Evolutionary conservation across 2,329 filamentous ascomycete genomes (phyloP), one percentile per base, ranked within the genome.

Genomic region (Fusarium sp.): DNA sequence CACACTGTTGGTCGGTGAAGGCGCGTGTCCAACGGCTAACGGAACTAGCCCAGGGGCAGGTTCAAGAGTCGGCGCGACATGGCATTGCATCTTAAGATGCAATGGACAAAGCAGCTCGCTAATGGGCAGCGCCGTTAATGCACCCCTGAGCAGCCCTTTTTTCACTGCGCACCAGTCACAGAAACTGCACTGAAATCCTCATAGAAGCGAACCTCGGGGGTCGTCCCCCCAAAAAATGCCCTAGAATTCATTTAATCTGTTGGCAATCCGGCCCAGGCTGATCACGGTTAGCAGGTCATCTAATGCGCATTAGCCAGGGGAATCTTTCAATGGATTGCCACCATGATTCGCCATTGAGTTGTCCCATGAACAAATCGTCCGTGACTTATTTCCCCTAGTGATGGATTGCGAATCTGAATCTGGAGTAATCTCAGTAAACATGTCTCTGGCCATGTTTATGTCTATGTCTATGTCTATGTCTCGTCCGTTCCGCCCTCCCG

Each of bases 251-350:
- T 55, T 25, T 40, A 58, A 48, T 57, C 41, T 52, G 41, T 33
- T 59, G 29, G 36, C 40, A 37, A 42, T 46, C 47, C 39, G 31
- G 39, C 14, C 62, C 66, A 68, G 31, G 51, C 66, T 61, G 45
- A 66, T 66, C 66, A 51, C 31, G 53, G 60, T 66, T 69, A 69
- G 60, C 39, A 63, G 39, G 58, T 63, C 58, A 36, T 61, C 56
- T 53, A 60, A 60, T 27, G 40, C 54, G 25, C 41, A 63, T 45
- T 21, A 51, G 51, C 43, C 39, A 69, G 65, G 65, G 55, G 47
- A 35, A 50, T 61, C 18, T 8, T 42, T 47, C 39, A 68, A 50
- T 51, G 33, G 20, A 56, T 36, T 21, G 23, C 39, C 27, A 46
- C 23, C 5, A 25, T 25, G 23, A 25, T 8, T 5, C 25, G 10